Evolutionary conservation across 2,329 filamentous ascomycete species (phyloP), one percentile per base, ranked within the genome.

Genomic region (Epichloe hybrida): DNA sequence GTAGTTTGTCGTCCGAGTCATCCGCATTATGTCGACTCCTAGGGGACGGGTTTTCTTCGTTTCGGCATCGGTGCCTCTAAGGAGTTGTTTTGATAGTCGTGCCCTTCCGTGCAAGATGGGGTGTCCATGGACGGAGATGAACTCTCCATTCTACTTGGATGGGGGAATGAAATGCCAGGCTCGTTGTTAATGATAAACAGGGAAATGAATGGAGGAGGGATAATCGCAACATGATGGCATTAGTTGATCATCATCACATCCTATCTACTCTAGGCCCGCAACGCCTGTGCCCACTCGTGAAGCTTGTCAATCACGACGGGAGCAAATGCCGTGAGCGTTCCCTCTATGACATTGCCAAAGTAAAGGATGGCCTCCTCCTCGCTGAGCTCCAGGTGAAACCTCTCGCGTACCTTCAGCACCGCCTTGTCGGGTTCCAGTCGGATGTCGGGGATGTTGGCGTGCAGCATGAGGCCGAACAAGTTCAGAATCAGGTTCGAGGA

Each of bases 401-500:
- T 74, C 69, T 98, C 93, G 64, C 93, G 84, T 5, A 98, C 91
- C 70, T 97, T 98, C 59, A 90, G 72, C 15, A 97, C 91, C 11
- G 88, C 90, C 69, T 94, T 94, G 67, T 96, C 90, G 11, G 88
- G 86, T 69, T 95, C 89, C 21, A 95, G 77, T 52, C 86, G 83
- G 61, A 98, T 94, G 60, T 97, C 94, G 0, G 90, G 93, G 53
- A 98, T 95, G 62, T 95, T 95, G 39, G 93, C 91, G 65, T 97
- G 89, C 15, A 95, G 86, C 93, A 98, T 98, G 52, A 98, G 74
- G 61, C 87, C 89, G 66, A 98, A 98, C 43, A 98, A 67, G 61
- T 98, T 98, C 31, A 98, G 75, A 40, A 98, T 94, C 55, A 98
- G 73, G 58, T 91, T 94, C 17, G 84, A 87, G 2, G 83, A 88